Evolutionary conservation across 495 filamentous ascomycete species (phyloP).

Genomic region (Acidomyces sp.): DNA sequence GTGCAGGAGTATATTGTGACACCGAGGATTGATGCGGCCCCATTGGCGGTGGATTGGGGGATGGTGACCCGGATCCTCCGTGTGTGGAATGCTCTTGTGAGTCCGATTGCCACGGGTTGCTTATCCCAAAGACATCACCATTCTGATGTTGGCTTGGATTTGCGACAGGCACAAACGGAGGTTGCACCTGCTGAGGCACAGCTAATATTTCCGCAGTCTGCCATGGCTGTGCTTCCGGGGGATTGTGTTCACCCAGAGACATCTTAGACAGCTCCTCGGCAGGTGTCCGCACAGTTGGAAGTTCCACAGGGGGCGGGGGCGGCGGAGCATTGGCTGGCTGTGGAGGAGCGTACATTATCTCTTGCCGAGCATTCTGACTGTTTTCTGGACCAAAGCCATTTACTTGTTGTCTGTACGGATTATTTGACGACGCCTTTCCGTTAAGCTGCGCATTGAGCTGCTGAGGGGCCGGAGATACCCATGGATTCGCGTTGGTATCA

Average conservation of each 20-base stretch:
- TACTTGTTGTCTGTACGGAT: conserved; percentile 15
- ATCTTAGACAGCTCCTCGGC: conserved; percentile 14
- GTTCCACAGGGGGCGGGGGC: conserved; percentile 11
- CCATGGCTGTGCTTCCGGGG: background rate
- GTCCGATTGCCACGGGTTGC: background rate
- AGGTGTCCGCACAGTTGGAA: conserved; percentile 12
- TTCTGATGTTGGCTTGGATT: background rate
- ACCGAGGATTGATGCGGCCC: background rate
- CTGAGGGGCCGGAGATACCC: conserved; percentile 3
- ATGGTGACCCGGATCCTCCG: too few relatives aligned
- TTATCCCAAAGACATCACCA: background rate
- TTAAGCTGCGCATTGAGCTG: background rate
- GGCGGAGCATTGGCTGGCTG: conserved; percentile 9
- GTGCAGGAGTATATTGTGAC: conserved; percentile 10
- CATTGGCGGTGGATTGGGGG: background rate
- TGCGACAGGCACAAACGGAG: conserved; percentile 2
- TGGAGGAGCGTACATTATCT: conserved; percentile 1
- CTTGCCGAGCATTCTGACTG: conserved; percentile 7
- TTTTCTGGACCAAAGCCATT: conserved; percentile 5
- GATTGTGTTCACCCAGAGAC: conserved; percentile 3
- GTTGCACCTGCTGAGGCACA: conserved; percentile 10
- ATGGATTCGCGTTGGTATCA: conserved; percentile 15
- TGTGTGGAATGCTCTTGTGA: background rate
- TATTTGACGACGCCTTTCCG: conserved; percentile 9
- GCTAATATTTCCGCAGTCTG: conserved; percentile 15